phyloP scores from a whole-genome alignment of 163 green algal genomes.

The Chlamydomonas reinhardtii region DNA sequence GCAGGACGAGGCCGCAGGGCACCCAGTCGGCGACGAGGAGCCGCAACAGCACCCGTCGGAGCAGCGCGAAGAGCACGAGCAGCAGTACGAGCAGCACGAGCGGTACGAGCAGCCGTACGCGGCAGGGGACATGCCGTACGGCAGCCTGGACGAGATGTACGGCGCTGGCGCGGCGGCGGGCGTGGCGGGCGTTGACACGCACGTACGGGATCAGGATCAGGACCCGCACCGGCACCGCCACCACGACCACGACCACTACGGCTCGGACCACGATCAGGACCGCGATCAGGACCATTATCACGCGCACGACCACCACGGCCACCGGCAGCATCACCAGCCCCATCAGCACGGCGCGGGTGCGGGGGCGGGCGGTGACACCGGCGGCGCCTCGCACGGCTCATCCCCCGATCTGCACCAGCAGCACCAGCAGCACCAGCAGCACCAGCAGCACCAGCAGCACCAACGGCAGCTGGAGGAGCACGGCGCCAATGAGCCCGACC shows the following conservation, averaged over 20 bases:
- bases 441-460: no score
- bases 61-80: neutral
- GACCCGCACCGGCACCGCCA: neutral
- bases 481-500: no score
- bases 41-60: neutral
- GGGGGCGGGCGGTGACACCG: no score
- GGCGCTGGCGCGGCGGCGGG: neutral
- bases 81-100: neutral
- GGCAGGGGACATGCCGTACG: slow-evolving; percentile 16
- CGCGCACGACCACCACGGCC: no score
- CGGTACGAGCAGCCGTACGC: neutral
- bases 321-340: no score
- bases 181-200: neutral
- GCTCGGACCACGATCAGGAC: neutral
- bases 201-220: neutral
- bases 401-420: no score
- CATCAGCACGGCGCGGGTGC: no score
- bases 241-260: neutral
- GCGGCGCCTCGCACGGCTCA: no score
- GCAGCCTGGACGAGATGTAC: slow-evolving; percentile 28
- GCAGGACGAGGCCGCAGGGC: neutral
- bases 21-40: no score
- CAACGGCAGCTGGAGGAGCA: no score
- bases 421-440: no score
- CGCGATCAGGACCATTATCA: no score